phyloP scores from a whole-genome alignment of 2,329 filamentous ascomycete species.

The Tolypocladium pustulatum region DNA sequence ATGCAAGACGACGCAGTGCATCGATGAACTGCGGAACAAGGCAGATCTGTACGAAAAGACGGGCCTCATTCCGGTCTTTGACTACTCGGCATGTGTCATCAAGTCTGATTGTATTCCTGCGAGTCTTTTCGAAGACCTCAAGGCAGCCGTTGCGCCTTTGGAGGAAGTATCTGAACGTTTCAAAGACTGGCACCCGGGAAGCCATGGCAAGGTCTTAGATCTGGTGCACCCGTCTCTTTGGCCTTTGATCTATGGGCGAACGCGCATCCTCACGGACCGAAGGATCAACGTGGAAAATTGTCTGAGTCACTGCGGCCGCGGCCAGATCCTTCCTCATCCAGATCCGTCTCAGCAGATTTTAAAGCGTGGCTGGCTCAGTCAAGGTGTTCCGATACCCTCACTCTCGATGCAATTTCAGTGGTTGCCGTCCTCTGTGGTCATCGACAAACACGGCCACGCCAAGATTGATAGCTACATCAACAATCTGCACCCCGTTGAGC shows the following conservation, averaged over 20 bases:
- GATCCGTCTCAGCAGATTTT: neutral
- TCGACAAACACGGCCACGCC: conserved; percentile 14
- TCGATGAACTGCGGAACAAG: conserved; percentile 21
- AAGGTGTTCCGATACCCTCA: neutral
- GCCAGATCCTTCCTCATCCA: conserved; percentile 14
- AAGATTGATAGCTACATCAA: conserved; percentile 42
- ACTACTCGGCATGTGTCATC: conserved; percentile 19
- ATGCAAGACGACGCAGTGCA: conserved; percentile 11
- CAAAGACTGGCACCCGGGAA: conserved; percentile 53
- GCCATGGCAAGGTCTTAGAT: conserved; percentile 45
- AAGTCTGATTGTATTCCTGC: conserved; percentile 22
- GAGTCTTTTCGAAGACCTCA: conserved; percentile 23
- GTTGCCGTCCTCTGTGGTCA: neutral
- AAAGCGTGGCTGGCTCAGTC: neutral
- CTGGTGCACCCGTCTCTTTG: conserved; percentile 55
- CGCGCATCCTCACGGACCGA: conserved; percentile 18
- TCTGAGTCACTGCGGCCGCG: conserved; percentile 21
- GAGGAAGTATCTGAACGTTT: conserved; percentile 36
- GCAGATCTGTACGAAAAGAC: conserved; percentile 20
- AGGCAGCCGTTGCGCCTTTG: conserved; percentile 30
- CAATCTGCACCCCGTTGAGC: conserved; percentile 34
- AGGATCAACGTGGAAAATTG: conserved; percentile 25
- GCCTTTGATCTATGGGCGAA: conserved; percentile 43
- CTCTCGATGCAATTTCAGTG: neutral
- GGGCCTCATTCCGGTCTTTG: conserved; percentile 21